Conservation (phyloP, 768 basidiomycete species). For the Wakefieldia striispora region DNA sequence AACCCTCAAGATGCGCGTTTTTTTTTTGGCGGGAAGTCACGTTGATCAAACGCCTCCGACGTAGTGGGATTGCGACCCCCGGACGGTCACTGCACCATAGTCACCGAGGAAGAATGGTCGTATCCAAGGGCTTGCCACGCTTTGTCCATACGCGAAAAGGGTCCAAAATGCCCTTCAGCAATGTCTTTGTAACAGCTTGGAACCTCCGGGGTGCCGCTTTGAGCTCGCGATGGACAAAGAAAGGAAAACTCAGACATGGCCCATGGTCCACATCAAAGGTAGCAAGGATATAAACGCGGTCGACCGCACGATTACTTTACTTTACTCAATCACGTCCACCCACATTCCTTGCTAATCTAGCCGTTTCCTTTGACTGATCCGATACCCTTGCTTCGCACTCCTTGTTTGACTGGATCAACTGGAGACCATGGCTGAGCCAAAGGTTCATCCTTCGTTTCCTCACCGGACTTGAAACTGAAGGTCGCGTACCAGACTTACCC, state of each 20-base stretch:
- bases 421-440: conserved; percentile 2
- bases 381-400: no score
- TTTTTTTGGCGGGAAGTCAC: no score
- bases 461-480: background rate
- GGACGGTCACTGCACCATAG: no score
- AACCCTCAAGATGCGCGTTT: no score
- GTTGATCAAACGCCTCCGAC: no score
- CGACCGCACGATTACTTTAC: no score
- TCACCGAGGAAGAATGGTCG: no score
- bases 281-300: conserved; percentile 12
- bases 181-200: background rate
- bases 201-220: conserved; percentile 5
- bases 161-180: background rate
- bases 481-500: background rate
- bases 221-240: conserved; percentile 1
- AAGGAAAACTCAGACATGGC: background rate
- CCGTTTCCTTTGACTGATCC: conserved; percentile 1
- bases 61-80: no score
- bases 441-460: background rate
- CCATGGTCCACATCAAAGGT: background rate
- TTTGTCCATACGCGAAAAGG: background rate
- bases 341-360: conserved; percentile 10
- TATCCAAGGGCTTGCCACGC: background rate
- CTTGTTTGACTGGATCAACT: background rate
- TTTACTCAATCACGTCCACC: no score